Conservation (phyloP, 2,329 filamentous ascomycete species). For the Ceratocystis variospora region DNA sequence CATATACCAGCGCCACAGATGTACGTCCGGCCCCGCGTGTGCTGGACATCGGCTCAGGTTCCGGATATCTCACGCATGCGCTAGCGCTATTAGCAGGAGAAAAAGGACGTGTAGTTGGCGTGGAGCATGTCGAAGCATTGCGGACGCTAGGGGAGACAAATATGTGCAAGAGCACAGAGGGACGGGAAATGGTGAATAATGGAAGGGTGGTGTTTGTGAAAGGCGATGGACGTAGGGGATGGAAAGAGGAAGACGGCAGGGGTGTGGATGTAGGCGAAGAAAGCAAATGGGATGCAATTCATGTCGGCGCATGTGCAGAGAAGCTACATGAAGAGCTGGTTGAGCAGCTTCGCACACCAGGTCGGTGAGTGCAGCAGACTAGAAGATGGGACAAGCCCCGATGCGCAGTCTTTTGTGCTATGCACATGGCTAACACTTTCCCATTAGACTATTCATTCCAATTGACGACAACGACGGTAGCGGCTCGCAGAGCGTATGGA, state of each 20-base stretch:
- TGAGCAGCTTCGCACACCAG: slow-evolving; percentile 64
- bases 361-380: slow-evolving; percentile 34
- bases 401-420: neutral
- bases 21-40: slow-evolving; percentile 31
- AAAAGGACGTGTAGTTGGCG: slow-evolving; percentile 59
- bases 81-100: slow-evolving; percentile 61
- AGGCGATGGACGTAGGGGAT: slow-evolving; percentile 60
- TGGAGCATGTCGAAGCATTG: slow-evolving; percentile 59
- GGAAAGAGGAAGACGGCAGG: slow-evolving; percentile 32
- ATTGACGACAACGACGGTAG: slow-evolving; percentile 42
- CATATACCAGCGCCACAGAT: slow-evolving; percentile 19
- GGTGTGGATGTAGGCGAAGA: neutral
- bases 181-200: slow-evolving; percentile 43
- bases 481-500: slow-evolving; percentile 53
- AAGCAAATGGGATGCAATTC: slow-evolving; percentile 68
- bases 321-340: slow-evolving; percentile 59
- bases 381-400: slow-evolving; percentile 18
- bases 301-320: slow-evolving; percentile 77
- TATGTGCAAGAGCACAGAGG: slow-evolving; percentile 48
- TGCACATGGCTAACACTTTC: neutral
- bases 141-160: slow-evolving; percentile 50
- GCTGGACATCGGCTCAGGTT: slow-evolving; percentile 62
- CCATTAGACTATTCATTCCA: slow-evolving; percentile 56
- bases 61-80: slow-evolving; percentile 77
- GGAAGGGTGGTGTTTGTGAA: slow-evolving; percentile 59